Evolutionary conservation across 495 filamentous ascomycete species (phyloP), one percentile per base, ranked within the genome.

Genomic region (Penicillium lagena): DNA sequence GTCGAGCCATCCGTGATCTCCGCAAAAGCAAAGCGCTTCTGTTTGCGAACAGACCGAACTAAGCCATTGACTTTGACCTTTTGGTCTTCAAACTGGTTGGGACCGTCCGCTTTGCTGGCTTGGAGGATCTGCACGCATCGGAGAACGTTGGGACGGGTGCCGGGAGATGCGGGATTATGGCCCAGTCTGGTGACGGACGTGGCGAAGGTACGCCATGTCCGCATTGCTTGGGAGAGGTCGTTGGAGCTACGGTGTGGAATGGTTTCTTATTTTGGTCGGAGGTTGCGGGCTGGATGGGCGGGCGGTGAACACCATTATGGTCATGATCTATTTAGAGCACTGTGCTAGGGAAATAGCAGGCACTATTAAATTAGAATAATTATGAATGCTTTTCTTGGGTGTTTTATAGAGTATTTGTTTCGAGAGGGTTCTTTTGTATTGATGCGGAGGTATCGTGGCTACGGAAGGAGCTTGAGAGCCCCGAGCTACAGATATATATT

Each of bases 1-100:
- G 84, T 88, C 11, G 94, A 95, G 30, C 93, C 93, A 73, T 98
- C 93, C 5, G 85, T 81, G 41, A 98, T 72, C 41, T 87, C 77
- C 12, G 89, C 87, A 68, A 98, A 98, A 11, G 82, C 80, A 47
- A 81, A 70, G 35, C 73, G 73, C 66, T 95, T 95, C 68, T 94
- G 90, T 55, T 86, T 85, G 44, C 94, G 80, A 44, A 96, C 80
- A 12, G 88, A 88, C 38, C 87, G 80, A 47, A 97, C 72, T 64
- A 83, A 90, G 30, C 91, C 93, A 56, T 86, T 75, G 47, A 96
- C 70, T 36, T 68, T 80, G 39, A 87, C 56, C 42, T 71, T 58
- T 49, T 68, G 53, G 46, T 67, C 61, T 42, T 71, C 66, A 32
- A 67, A 49, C 15, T 42, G 57, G 44, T 57, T 59, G 13, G 59